These are phyloP conservation scores for Rhizophagus sp. DNA, from an alignment of 192 early-diverging fungal species.

Conservation along the genomic window DNA sequence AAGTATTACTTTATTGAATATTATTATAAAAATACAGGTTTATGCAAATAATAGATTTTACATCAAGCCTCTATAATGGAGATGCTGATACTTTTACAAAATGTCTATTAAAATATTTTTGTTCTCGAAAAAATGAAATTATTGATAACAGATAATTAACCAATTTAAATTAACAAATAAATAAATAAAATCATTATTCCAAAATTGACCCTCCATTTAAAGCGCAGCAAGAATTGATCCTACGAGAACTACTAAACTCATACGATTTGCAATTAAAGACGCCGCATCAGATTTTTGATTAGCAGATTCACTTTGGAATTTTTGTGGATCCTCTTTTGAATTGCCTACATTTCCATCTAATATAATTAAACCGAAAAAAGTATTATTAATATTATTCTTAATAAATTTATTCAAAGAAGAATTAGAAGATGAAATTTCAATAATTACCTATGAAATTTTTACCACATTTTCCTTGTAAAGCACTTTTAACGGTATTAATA, in stretches of 20 bases:
- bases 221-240: not conserved
- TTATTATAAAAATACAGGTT: too few relatives aligned
- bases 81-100: too few relatives aligned
- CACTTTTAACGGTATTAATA: not conserved
- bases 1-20: too few relatives aligned
- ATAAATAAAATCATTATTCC: too few relatives aligned
- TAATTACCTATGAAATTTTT: not conserved
- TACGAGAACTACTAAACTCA: not conserved
- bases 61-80: too few relatives aligned
- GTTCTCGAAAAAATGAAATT: too few relatives aligned
- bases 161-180: too few relatives aligned
- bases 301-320: not conserved
- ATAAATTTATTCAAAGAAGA: not conserved
- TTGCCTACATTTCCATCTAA: not conserved
- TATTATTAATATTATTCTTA: not conserved
- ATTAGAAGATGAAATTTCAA: too few relatives aligned
- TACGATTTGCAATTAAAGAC: not conserved
- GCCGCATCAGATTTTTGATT: not conserved
- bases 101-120: too few relatives aligned
- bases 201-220: not conserved
- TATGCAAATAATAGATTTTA: too few relatives aligned
- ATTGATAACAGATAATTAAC: too few relatives aligned
- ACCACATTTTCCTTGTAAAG: not conserved
- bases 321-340: not conserved
- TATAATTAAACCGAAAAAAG: not conserved